Evolutionary conservation across 2,329 filamentous ascomycete species (phyloP), one percentile per base, ranked within the genome.

Genomic region (Aplosporella prunicola): DNA sequence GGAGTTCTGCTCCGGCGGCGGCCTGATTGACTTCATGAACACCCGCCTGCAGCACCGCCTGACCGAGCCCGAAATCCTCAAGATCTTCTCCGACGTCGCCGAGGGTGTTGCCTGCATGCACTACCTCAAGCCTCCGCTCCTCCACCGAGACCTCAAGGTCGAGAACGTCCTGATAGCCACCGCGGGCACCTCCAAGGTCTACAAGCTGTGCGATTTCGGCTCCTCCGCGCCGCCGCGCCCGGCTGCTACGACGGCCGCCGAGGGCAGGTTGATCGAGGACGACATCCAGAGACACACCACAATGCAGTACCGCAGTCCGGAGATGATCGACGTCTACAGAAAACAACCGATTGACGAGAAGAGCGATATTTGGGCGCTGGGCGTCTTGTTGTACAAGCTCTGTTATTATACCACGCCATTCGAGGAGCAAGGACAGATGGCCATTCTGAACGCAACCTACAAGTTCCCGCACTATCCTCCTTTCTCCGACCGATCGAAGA

Each of bases 371-470:
- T 98, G 88, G 91, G 91, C 91, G 1, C 65, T 98, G 43, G 91
- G 91, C 5, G 91, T 98, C 27, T 67, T 98, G 41, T 64, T 98
- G 38, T 98, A 98, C 69, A 98, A 98, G 68, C 71, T 98, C 44
- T 98, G 91, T 67, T 98, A 96, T 63, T 98, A 98, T 62, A 98
- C 91, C 2, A 98, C 91, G 5, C 91, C 91, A 1, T 98, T 98
- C 52, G 91, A 98, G 63, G 89, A 96, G 46, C 87, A 94, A 55
- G 91, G 91, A 17, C 89, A 95, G 64, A 83, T 96, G 67, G 91
- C 91, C 9, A 98, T 98, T 46, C 66, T 98, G 43, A 96, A 96
- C 56, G 91, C 91, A 34, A 93, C 78, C 59, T 96, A 85, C 71
- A 88, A 84, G 53, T 98, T 85, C 51, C 91, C 89, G 5, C 76